Conservation (phyloP, 805 yeast genomes). For the Saccharomycopsis babjevae region DNA sequence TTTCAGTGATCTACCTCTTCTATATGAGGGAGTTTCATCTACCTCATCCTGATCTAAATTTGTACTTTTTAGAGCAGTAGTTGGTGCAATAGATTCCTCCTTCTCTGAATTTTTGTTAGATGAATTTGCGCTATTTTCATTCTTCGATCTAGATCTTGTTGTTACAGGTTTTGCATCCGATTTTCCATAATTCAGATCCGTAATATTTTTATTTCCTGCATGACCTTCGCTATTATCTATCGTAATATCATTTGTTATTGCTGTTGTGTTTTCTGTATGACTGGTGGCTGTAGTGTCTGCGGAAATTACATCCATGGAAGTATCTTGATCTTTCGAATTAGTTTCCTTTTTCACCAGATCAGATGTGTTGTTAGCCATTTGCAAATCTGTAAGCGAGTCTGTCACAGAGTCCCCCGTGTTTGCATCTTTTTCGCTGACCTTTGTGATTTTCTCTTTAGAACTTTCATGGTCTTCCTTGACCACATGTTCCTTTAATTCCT, state of each 20-base stretch:
- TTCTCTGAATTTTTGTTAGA: neutral
- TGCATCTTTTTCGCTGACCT: neutral
- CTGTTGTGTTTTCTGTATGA: neutral
- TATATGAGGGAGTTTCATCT: neutral
- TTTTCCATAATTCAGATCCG: neutral
- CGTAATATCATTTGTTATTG: neutral
- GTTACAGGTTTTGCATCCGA: neutral
- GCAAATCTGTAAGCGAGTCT: neutral
- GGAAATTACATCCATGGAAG: constrained; percentile 19
- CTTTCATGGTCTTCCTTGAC: neutral
- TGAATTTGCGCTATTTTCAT: neutral
- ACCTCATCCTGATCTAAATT: neutral
- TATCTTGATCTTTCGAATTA: neutral
- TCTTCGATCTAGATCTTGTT: neutral
- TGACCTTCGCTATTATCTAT: neutral
- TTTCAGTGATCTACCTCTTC: constrained; percentile 11
- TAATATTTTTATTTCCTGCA: neutral
- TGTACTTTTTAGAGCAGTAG: neutral
- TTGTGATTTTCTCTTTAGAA: neutral
- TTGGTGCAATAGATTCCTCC: neutral
- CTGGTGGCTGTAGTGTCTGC: neutral
- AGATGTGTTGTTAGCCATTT: neutral
- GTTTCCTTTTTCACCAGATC: neutral
- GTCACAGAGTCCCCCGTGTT: neutral
- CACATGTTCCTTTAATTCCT: constrained; percentile 11